Percentiles rank a stretch among this genome's conserved stretches.
Conservation (phyloP, 2,329 filamentous ascomycete species). For the Acrodontium crateriforme region DNA sequence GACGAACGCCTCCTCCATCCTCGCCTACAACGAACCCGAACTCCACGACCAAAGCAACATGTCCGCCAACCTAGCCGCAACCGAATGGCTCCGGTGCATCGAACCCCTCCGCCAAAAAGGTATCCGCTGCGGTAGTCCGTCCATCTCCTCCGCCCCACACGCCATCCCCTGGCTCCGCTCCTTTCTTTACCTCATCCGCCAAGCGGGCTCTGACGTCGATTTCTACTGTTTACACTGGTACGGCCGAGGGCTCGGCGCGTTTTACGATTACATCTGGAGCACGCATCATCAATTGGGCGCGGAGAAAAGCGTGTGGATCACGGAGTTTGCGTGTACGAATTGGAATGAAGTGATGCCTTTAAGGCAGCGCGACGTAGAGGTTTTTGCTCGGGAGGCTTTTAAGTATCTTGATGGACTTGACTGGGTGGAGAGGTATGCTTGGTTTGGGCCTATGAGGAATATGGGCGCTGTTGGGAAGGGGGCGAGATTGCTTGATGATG, state of each 20-base stretch:
- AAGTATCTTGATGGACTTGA: constrained; percentile 20
- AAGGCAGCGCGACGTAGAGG: constrained; percentile 15
- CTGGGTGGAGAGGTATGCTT: constrained; percentile 22
- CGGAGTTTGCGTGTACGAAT: constrained; percentile 19
- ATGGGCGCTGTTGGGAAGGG: constrained; percentile 18
- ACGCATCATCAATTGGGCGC: constrained; percentile 15
- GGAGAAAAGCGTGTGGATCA: constrained; percentile 20
- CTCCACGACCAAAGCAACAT: constrained; percentile 20
- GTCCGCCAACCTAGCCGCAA: constrained; percentile 13
- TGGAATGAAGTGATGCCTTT: constrained; percentile 17
- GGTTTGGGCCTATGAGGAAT: constrained; percentile 21
- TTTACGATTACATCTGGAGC: constrained; percentile 23
- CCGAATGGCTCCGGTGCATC: constrained; percentile 14
- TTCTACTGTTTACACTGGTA: constrained; percentile 22
- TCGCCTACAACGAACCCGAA: constrained; percentile 22
- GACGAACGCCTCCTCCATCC: constrained; percentile 5
- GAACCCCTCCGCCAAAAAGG: constrained; percentile 17
- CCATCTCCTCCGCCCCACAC: constrained; percentile 18
- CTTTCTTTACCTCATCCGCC: constrained; percentile 13
- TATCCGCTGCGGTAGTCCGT: constrained; percentile 16
- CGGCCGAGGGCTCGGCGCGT: constrained; percentile 14
- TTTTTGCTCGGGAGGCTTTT: constrained; percentile 13
- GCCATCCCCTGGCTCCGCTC: constrained; percentile 15
- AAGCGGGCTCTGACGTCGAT: constrained; percentile 16
- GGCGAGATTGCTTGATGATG: constrained; percentile 19